A percentile compares a stretch with the other conserved stretches of the same genome.
These are phyloP conservation scores for Talaromyces sp. DNA, from an alignment of 2,329 filamentous ascomycete species.

Conservation along the genomic window DNA sequence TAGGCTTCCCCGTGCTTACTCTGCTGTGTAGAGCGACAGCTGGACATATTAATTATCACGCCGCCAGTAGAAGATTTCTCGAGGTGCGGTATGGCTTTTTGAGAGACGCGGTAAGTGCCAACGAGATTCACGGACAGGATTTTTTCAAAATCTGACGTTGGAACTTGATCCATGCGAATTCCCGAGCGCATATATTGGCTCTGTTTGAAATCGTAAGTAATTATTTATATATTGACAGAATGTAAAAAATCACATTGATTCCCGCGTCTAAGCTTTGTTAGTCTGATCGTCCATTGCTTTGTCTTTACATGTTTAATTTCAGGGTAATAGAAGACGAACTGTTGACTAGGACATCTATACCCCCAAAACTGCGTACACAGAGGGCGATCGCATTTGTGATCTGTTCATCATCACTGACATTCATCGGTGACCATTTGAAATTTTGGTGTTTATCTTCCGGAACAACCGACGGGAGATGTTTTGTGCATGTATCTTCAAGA, in stretches of 20 bases:
- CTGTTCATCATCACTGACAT: not conserved
- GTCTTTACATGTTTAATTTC: too few species aligned
- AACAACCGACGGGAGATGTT: not conserved
- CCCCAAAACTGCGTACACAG: not conserved
- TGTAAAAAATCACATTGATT: not conserved
- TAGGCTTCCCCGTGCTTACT: slow-evolving; percentile 1
- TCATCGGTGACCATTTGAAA: not conserved
- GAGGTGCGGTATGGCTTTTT: not conserved
- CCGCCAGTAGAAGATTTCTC: not conserved
- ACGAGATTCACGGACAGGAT: not conserved
- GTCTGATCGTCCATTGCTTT: not conserved
- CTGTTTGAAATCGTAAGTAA: not conserved
- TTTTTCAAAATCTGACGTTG: slow-evolving; percentile 1
- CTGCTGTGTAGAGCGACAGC: slow-evolving; percentile 1
- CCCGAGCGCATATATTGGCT: slow-evolving; percentile 2
- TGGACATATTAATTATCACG: slow-evolving; percentile 1
- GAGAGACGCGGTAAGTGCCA: not conserved
- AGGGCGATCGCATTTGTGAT: not conserved
- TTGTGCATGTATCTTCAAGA: slow-evolving; percentile 1
- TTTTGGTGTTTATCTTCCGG: not conserved
- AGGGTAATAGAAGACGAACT: not conserved
- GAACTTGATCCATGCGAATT: not conserved
- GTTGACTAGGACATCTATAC: not conserved
- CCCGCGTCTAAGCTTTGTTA: not conserved
- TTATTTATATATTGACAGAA: not conserved